A percentile compares a stretch with the other conserved stretches of the same genome.
Conservation (phyloP, 176 grass and related monocot genomes). For the Rhipidocladum racemiflorum region DNA sequence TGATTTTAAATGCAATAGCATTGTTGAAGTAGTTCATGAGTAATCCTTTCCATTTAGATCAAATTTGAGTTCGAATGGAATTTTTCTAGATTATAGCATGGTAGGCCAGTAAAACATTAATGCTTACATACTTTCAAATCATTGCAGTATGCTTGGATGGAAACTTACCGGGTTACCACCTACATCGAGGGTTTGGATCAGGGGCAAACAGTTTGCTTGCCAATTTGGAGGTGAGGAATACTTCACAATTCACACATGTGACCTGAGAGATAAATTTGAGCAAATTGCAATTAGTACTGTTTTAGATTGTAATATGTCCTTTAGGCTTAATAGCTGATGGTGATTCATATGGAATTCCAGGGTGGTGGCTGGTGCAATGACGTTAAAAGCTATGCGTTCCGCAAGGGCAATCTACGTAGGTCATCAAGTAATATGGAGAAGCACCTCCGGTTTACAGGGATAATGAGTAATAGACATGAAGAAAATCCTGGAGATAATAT, state of each 20-base stretch:
- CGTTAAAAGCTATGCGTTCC: conserved; percentile 49
- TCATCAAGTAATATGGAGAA: conserved; percentile 78
- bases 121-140: neutral
- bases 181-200: conserved; percentile 84
- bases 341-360: conserved; percentile 42
- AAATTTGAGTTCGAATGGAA: neutral
- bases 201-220: conserved; percentile 87
- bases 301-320: neutral
- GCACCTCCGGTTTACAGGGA: conserved; percentile 70
- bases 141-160: conserved; percentile 96
- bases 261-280: neutral
- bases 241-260: neutral
- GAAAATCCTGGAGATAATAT: conserved; percentile 71
- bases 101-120: neutral
- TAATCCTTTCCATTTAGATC: neutral
- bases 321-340: conserved; percentile 23
- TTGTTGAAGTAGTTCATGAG: neutral
- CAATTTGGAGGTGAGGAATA: conserved; percentile 71
- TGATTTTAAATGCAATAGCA: neutral
- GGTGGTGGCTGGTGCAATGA: conserved; percentile 93
- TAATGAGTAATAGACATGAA: conserved; percentile 69
- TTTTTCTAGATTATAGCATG: neutral
- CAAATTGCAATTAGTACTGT: conserved; percentile 1
- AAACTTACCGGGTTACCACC: conserved; percentile 83
- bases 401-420: conserved; percentile 62